Conservation (phyloP, 2,329 filamentous ascomycete species). For the Mycosphaerella arachidis region DNA sequence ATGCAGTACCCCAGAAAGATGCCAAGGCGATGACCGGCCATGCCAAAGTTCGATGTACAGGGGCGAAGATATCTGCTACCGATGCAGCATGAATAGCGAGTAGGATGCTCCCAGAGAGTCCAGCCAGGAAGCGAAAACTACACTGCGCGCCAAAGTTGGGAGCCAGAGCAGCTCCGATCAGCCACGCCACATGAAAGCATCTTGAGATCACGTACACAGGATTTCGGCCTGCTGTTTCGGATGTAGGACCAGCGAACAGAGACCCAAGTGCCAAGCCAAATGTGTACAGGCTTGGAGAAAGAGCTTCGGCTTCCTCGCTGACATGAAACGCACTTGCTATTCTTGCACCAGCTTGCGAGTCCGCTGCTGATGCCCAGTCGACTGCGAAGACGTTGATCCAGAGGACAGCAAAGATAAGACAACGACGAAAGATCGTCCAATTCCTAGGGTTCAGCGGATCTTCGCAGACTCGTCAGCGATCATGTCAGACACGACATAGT, state of each 20-base stretch:
- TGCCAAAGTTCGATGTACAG: constrained; percentile 19
- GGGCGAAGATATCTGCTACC: constrained; percentile 27
- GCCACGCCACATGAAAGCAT: constrained; percentile 17
- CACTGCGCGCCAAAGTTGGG: constrained; percentile 26
- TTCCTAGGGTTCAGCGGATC: constrained; percentile 16
- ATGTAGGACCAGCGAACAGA: constrained; percentile 37
- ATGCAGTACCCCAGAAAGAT: constrained; percentile 18
- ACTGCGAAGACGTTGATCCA: constrained; percentile 24
- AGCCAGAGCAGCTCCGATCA: constrained; percentile 21
- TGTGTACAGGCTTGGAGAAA: constrained; percentile 41
- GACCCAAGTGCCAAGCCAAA: constrained; percentile 41
- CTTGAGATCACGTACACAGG: constrained; percentile 23
- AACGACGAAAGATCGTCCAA: constrained; percentile 7
- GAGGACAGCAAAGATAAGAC: constrained; percentile 14
- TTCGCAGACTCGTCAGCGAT: neutral
- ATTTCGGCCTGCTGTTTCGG: constrained; percentile 37
- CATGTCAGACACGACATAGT: neutral
- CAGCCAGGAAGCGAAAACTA: constrained; percentile 26
- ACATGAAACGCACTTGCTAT: constrained; percentile 19
- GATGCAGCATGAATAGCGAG: constrained; percentile 24
- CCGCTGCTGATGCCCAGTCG: constrained; percentile 21
- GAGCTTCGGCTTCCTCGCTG: constrained; percentile 22
- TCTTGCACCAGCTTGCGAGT: constrained; percentile 13
- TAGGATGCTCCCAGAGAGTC: constrained; percentile 22
- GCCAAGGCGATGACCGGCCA: constrained; percentile 23